Conservation (phyloP, 805 yeast species). For the Teunomyces tritomae region DNA sequence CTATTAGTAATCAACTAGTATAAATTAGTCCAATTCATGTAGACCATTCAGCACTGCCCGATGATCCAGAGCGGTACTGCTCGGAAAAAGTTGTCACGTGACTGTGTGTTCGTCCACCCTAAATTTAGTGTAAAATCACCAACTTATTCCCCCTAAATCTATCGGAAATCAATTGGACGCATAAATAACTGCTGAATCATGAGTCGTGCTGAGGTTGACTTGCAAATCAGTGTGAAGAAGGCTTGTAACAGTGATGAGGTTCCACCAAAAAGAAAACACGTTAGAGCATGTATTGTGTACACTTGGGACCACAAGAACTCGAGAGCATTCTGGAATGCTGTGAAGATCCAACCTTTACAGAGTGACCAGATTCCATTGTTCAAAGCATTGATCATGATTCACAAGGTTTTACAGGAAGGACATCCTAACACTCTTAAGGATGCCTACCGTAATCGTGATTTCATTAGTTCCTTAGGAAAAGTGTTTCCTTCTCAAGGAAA, state of each 20-base stretch:
- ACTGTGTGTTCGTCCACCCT: not conserved
- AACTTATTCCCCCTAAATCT: not conserved
- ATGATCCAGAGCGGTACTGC: not conserved
- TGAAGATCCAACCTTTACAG: conserved; percentile 77
- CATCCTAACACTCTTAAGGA: conserved; percentile 81
- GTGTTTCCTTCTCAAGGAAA: conserved; percentile 42
- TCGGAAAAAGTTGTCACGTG: not conserved
- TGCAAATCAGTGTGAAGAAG: conserved; percentile 62
- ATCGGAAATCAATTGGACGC: conserved; percentile 1
- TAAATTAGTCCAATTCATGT: not conserved
- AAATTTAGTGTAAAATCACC: not conserved
- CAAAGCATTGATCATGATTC: conserved; percentile 81
- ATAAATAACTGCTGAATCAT: conserved; percentile 13
- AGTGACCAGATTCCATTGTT: conserved; percentile 81
- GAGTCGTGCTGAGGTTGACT: conserved; percentile 48
- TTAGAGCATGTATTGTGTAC: conserved; percentile 89
- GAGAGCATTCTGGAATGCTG: conserved; percentile 77
- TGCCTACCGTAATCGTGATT: conserved; percentile 73
- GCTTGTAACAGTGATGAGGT: conserved; percentile 84
- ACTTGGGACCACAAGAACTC: conserved; percentile 95
- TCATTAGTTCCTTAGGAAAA: conserved; percentile 72
- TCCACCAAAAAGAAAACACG: conserved; percentile 95
- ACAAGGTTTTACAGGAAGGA: conserved; percentile 97
- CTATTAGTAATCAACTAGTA: not conserved
- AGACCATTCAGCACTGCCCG: not conserved